Base-by-base conservation (phyloP, 768 basidiomycete species). In the Boletus tylopilopsis region DNA sequence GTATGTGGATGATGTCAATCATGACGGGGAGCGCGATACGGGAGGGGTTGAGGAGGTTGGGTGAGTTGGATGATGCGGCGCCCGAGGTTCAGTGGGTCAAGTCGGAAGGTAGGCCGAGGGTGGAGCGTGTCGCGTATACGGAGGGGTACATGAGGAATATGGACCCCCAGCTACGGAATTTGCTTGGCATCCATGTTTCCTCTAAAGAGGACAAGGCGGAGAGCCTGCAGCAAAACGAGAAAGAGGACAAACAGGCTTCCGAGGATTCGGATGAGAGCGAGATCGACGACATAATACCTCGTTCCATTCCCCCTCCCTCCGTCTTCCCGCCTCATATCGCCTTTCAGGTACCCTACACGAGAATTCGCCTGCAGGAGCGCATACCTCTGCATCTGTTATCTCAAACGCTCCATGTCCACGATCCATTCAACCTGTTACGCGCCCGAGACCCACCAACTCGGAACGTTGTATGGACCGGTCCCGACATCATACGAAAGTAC, bases 361-460 rank as follows among this genome's bases (percentile, higher is more conserved):
- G n/a, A n/a, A 6, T 56, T n/a, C 41, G 43, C n/a, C 67, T 75
- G 22, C 67, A 72, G 50, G 60, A 71, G 5, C 63, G 62, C 5
- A 56, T 75, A 24, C 67, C 72, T 0, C 47, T 64, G 6, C 49
- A 69, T 32, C 58, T 71, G 5, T 64, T 75, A 19, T 77, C 77
- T 0, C 51, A 70, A 55, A 73, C 57, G n/a, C 63, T 78, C 9
- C 51, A 71, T 18, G 73, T 77, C 1, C 76, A 77, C 47, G 76
- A 76, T 48, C 75, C 76, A 1, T 75, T 64, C 54, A 56, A 60
- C 45, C 38, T 71, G 9, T 67, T 76, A 25, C 18, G 48, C 24
- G 64, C 64, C n/a, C 7, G n/a, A 19, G 0, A 42, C 3, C 40
- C 5, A 34, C 4, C 15, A 57, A 27, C 2, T 40, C 54, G 5